A percentile compares a stretch with the other conserved stretches of the same genome.
phyloP scores from a whole-genome alignment of 1,284 basidiomycete species.

The Ceratobasidium sp. region DNA sequence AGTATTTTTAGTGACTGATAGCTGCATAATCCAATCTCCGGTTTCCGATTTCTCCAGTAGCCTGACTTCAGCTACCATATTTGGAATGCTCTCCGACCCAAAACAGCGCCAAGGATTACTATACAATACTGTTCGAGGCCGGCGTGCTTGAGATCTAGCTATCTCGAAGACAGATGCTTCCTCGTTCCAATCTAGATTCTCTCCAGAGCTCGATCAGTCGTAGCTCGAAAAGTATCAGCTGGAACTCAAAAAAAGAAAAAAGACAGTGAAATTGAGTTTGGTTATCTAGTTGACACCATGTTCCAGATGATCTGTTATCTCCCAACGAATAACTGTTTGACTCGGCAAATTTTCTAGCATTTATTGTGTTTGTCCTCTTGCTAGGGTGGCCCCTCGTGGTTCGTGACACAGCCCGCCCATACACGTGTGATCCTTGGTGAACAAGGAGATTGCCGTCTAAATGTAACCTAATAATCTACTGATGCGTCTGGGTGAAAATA shows the following conservation, averaged over 20 bases:
- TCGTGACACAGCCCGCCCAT: neutral
- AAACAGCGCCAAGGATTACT: neutral
- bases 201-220: neutral
- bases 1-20: neutral
- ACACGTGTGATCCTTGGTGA: neutral
- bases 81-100: neutral
- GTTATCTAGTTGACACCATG: neutral
- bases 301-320: neutral
- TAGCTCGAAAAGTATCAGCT: neutral
- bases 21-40: neutral
- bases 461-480: neutral
- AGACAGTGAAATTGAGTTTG: no score
- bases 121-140: neutral
- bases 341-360: neutral
- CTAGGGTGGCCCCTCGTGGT: neutral
- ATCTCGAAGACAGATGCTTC: neutral
- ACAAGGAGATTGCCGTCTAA: neutral
- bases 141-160: neutral
- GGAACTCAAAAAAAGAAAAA: neutral
- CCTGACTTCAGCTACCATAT: neutral
- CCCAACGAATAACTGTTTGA: neutral
- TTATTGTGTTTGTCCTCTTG: neutral
- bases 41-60: neutral
- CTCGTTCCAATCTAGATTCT: neutral
- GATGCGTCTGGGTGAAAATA: neutral